Evolutionary conservation across 2,329 filamentous ascomycete species (phyloP).

Genomic region (Trichoderma sp.): DNA sequence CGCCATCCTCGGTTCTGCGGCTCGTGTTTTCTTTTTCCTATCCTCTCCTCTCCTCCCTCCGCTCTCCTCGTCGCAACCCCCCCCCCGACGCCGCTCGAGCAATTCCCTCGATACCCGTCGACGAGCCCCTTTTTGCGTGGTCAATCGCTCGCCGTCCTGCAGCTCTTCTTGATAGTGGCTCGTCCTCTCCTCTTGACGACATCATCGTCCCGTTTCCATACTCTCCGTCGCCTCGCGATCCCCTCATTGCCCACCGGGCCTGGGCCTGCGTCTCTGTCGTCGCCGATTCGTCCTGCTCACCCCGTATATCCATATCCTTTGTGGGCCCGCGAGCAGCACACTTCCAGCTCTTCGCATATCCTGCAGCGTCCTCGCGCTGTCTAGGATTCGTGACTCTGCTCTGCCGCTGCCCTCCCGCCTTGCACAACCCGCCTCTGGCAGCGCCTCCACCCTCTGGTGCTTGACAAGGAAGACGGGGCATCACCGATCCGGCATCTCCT

Average conservation of each 20-base stretch:
- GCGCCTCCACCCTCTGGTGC: neutral
- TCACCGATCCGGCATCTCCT: slow-evolving; percentile 1
- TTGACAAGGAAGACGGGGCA: slow-evolving; percentile 2
- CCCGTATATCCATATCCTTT: neutral
- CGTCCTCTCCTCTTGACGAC: slow-evolving; percentile 1
- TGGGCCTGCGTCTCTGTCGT: slow-evolving; percentile 8
- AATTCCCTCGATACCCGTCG: slow-evolving; percentile 21
- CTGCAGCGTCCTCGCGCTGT: slow-evolving; percentile 4
- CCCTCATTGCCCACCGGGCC: slow-evolving; percentile 12
- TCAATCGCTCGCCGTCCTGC: slow-evolving; percentile 22
- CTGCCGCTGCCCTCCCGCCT: slow-evolving; percentile 11
- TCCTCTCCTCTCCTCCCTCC: neutral
- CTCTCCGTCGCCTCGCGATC: neutral
- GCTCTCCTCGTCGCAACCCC: neutral
- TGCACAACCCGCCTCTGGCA: neutral
- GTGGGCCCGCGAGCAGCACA: slow-evolving; percentile 20
- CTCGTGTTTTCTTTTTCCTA: neutral
- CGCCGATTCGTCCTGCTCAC: slow-evolving; percentile 22
- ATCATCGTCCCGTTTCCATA: neutral
- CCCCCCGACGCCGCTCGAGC: slow-evolving; percentile 9
- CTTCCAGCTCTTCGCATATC: neutral
- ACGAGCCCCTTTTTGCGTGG: slow-evolving; percentile 23
- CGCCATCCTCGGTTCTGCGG: neutral
- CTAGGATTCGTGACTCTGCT: neutral
- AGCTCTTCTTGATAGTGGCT: slow-evolving; percentile 4